A percentile compares a stretch with the other conserved stretches of the same genome.
These are phyloP conservation scores for Debaryomycetaceae sp. DNA, from an alignment of 1,139 yeast genomes.

Conservation along the genomic window DNA sequence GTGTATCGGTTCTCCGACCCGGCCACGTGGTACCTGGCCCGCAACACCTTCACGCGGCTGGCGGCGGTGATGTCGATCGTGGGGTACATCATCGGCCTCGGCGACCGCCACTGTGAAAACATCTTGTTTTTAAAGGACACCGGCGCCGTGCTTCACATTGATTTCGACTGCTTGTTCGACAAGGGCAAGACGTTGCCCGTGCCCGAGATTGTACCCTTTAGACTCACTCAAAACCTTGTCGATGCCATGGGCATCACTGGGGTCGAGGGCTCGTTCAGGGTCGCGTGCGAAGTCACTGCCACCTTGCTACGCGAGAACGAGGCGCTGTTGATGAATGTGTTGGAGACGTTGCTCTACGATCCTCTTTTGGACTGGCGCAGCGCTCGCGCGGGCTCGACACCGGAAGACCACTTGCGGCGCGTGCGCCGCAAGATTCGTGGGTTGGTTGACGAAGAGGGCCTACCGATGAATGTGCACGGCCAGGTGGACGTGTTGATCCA, in stretches of 20 bases:
- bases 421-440: conserved; percentile 85
- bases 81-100: conserved; percentile 85
- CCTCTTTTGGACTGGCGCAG: conserved; percentile 75
- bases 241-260: conserved; percentile 92
- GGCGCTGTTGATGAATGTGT: conserved; percentile 82
- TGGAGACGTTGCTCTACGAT: conserved; percentile 91
- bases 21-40: conserved; percentile 75
- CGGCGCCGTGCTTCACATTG: conserved; percentile 88
- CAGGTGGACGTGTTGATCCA: conserved; percentile 88
- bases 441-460: conserved; percentile 68
- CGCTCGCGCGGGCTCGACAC: conserved; percentile 23
- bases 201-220: conserved; percentile 93
- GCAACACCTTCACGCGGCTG: conserved; percentile 72
- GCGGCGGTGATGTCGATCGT: conserved; percentile 97
- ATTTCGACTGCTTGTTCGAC: conserved; percentile 93
- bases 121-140: conserved; percentile 66
- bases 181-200: conserved; percentile 66
- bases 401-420: conserved; percentile 67
- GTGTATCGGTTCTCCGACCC: conserved; percentile 89
- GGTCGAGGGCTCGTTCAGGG: conserved; percentile 85
- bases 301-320: conserved; percentile 72
- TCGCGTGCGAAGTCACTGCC: conserved; percentile 82
- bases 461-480: conserved; percentile 86
- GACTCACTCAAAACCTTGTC: conserved; percentile 81
- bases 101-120: conserved; percentile 96